phyloP scores from a whole-genome alignment of 176 grass and related monocot species.

The Secale cereale region DNA sequence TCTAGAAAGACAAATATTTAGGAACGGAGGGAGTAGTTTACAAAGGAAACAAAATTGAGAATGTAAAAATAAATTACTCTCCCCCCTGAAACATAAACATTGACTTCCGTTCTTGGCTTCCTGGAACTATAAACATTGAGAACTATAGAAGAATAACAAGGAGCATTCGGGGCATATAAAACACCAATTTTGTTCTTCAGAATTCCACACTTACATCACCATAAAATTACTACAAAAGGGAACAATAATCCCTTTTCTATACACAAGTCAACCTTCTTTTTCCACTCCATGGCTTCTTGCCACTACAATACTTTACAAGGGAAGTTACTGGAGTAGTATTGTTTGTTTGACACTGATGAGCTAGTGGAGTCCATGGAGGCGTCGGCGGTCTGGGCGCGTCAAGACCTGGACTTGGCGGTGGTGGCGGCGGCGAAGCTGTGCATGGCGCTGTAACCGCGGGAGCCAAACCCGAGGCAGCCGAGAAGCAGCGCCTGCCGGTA shows the following conservation, averaged over 20 bases:
- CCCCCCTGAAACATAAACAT: neutral
- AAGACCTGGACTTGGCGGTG: conserved; percentile 40
- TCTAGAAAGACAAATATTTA: no score
- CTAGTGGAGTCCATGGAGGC: neutral
- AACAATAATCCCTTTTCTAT: conserved; percentile 8
- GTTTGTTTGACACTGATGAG: conserved; percentile 3
- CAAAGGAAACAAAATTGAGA: no score
- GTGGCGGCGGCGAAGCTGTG: conserved; percentile 44
- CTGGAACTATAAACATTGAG: neutral
- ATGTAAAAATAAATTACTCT: neutral
- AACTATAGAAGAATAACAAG: no score
- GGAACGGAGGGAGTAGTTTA: no score
- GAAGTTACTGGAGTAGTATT: neutral
- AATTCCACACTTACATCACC: conserved; percentile 4
- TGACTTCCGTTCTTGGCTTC: neutral
- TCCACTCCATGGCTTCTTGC: neutral
- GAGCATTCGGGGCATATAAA: no score
- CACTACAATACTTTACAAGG: neutral
- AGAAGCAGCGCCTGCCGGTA: conserved; percentile 67
- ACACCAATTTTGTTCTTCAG: neutral
- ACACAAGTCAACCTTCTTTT: conserved; percentile 17
- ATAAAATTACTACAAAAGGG: conserved; percentile 9
- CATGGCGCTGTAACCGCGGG: conserved; percentile 56
- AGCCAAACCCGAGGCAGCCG: conserved; percentile 60
- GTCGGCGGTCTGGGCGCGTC: neutral